Evolutionary conservation across 176 grass and related monocot species (phyloP).

Genomic region (Dactylis glomerata): DNA sequence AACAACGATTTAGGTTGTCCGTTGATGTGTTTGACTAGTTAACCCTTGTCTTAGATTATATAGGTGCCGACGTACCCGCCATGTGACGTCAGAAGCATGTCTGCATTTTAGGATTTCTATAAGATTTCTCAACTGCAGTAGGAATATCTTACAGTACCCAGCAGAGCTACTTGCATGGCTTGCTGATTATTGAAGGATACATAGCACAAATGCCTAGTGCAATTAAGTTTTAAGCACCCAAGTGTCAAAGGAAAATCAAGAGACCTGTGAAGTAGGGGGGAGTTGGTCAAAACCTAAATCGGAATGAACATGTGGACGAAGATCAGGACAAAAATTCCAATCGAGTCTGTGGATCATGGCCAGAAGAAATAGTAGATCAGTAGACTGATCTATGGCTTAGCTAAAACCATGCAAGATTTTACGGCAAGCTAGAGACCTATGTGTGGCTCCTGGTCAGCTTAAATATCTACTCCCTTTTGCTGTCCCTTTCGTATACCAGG

Average conservation of each 20-base stretch:
- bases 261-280: neutral
- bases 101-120: neutral
- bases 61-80: neutral
- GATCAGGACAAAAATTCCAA: neutral
- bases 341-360: slow-evolving; percentile 10
- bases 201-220: neutral
- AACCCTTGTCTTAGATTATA: slow-evolving; percentile 23
- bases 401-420: slow-evolving; percentile 38
- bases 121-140: neutral
- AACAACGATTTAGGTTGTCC: slow-evolving; percentile 1
- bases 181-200: neutral
- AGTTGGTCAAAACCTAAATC: slow-evolving; percentile 31
- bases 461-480: slow-evolving; percentile 6
- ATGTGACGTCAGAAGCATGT: neutral
- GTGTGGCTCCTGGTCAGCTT: neutral
- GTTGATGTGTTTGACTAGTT: slow-evolving; percentile 28
- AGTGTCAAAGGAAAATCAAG: neutral
- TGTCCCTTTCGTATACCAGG: slow-evolving; percentile 39
- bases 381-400: slow-evolving; percentile 21
- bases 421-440: slow-evolving; percentile 14
- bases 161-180: neutral
- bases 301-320: neutral
- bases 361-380: neutral
- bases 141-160: neutral
- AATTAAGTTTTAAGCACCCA: neutral